Base-by-base conservation (phyloP, 805 yeast species). In the Kluyveromyces starmeri region DNA sequence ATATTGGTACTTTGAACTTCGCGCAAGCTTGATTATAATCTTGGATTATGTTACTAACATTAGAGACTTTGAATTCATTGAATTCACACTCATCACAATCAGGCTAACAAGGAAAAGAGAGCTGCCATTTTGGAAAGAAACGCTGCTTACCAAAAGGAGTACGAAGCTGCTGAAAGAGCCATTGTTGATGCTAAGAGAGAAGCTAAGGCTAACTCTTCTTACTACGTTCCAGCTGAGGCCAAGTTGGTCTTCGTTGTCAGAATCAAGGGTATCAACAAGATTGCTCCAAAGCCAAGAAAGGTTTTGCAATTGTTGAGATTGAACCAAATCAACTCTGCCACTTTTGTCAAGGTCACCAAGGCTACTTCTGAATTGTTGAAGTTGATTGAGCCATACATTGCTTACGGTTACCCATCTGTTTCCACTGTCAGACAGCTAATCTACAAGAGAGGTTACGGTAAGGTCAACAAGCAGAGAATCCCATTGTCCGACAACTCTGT, bases 221-320 rank as follows among this genome's bases (percentile, higher is more conserved):
- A 79, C 85, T 88, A 78, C 75, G 94, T 85, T 59, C 85, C 78
- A 62, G 96, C 94, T 68, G 89, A 88, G 78, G 77, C 79, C 62
- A 86, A 84, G 71, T 81, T 88, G 62, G 94, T 84, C 52, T 85
- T 88, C 68, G 94, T 88, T 62, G 78, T 88, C 68, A 85, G 97
- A 82, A 88, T 88, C 80, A 88, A 88, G 89, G 96, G 96, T 88
- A 84, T 88, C 69, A 83, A 75, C 88, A 88, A 86, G 82, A 85
- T 88, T 59, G 83, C 96, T 64, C 96, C 96, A 63, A 88, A 88
- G 82, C 95, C 96, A 78, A 86, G 96, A 83, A 88, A 88, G 83
- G 95, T 88, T 60, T 69, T 85, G 68, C 95, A 82, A 72, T 78
- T 86, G 65, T 75, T 84, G 68, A 81, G 95, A 77, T 78, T 85